These are phyloP conservation scores for Dovyalis caffra DNA, from an alignment of 345 rosid genomes.

Conservation along the genomic window DNA sequence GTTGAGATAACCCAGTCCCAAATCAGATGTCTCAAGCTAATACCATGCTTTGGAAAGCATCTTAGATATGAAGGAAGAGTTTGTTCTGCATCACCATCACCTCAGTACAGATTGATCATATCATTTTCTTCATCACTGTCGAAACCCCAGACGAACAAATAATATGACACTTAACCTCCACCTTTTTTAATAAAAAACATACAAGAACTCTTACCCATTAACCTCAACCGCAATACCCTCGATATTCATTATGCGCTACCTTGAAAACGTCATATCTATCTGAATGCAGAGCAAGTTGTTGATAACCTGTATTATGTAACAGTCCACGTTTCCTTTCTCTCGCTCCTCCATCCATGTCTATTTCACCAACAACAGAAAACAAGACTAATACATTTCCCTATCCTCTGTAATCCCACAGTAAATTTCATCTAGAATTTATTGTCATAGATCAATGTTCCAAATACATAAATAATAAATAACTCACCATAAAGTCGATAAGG, in stretches of 20 bases:
- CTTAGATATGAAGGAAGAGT: not conserved
- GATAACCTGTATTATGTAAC: not conserved
- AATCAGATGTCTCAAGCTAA: not conserved
- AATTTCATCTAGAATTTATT: not conserved
- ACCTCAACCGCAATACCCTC: not conserved
- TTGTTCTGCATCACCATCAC: not conserved
- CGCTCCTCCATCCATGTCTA: not conserved
- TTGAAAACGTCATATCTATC: not conserved
- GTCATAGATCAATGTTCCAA: not conserved
- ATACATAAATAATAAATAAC: not conserved
- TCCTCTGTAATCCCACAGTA: too few species aligned
- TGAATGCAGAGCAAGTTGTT: not conserved
- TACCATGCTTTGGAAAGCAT: not conserved
- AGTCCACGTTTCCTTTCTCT: not conserved
- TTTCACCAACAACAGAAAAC: not conserved
- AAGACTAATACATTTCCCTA: not conserved
- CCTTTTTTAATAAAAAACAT: too few species aligned
- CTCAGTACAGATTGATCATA: not conserved
- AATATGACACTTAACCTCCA: too few species aligned
- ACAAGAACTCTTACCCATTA: not conserved
- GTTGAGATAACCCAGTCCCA: not conserved
- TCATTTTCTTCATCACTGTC: not conserved
- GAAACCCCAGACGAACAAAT: not conserved
- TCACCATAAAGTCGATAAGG: not conserved
- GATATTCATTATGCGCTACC: not conserved